Percentiles rank a stretch among this genome's conserved stretches.
phyloP scores from a whole-genome alignment of 805 yeast genomes.

The Spathaspora sp. region DNA sequence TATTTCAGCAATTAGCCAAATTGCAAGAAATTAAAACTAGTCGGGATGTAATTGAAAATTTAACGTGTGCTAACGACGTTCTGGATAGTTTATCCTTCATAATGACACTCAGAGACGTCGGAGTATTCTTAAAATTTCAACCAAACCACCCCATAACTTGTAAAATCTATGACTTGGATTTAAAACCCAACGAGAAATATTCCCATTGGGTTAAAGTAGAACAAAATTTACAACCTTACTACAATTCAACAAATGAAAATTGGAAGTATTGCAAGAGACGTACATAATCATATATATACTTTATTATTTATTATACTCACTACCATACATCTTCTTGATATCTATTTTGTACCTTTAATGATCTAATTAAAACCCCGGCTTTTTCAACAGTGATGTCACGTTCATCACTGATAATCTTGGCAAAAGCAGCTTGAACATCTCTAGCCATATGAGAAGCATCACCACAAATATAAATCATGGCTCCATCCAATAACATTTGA shows the following conservation, averaged over 20 bases:
- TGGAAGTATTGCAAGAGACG: conserved; percentile 26
- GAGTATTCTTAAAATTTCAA: conserved; percentile 43
- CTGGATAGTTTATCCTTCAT: conserved; percentile 36
- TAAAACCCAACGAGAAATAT: conserved; percentile 42
- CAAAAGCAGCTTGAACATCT: conserved; percentile 75
- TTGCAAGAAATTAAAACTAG: conserved; percentile 28
- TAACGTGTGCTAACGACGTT: conserved; percentile 34
- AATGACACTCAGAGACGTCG: conserved; percentile 59
- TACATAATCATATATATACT: background rate
- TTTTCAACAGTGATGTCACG: conserved; percentile 62
- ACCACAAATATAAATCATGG: conserved; percentile 92
- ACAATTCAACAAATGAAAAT: conserved; percentile 25
- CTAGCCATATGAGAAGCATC: conserved; percentile 96
- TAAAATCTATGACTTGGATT: conserved; percentile 46
- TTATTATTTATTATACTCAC: conserved; percentile 1
- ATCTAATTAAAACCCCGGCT: conserved; percentile 75
- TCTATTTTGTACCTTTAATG: conserved; percentile 76
- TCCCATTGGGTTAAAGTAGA: conserved; percentile 46
- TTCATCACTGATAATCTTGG: conserved; percentile 56
- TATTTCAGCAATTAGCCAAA: conserved; percentile 29
- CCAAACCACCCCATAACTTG: conserved; percentile 31
- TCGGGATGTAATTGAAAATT: conserved; percentile 26
- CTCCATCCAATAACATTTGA: conserved; percentile 61
- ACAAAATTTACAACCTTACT: conserved; percentile 26
- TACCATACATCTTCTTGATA: conserved; percentile 99